Conservation (phyloP, 805 yeast genomes). For the Candida verbasci region DNA sequence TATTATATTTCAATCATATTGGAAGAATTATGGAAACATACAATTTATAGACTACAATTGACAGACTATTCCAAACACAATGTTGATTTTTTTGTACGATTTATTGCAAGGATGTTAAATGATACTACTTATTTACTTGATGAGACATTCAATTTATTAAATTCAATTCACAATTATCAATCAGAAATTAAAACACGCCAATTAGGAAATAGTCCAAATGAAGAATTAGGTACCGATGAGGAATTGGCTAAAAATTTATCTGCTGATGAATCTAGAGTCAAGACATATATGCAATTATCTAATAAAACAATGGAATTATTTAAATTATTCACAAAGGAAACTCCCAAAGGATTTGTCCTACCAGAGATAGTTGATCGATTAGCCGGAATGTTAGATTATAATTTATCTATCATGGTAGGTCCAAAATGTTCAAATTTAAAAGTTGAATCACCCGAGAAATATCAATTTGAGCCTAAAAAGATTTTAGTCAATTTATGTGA, state of each 20-base stretch:
- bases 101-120: slow-evolving; percentile 91
- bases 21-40: slow-evolving; percentile 78
- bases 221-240: slow-evolving; percentile 50
- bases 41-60: slow-evolving; percentile 64
- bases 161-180: slow-evolving; percentile 73
- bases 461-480: slow-evolving; percentile 75
- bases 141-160: slow-evolving; percentile 78
- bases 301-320: slow-evolving; percentile 79
- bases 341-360: slow-evolving; percentile 80
- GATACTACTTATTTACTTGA: slow-evolving; percentile 90
- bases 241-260: slow-evolving; percentile 56
- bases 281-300: slow-evolving; percentile 75
- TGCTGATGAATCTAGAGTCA: slow-evolving; percentile 71
- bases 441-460: slow-evolving; percentile 78
- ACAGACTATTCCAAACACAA: slow-evolving; percentile 60
- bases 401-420: slow-evolving; percentile 88
- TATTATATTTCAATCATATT: slow-evolving; percentile 80
- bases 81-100: slow-evolving; percentile 82
- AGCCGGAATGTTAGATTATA: slow-evolving; percentile 94
- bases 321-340: slow-evolving; percentile 76
- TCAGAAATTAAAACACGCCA: slow-evolving; percentile 53
- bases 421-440: slow-evolving; percentile 88
- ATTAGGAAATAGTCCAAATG: slow-evolving; percentile 27
- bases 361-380: slow-evolving; percentile 90
- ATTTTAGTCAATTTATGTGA: slow-evolving; percentile 66